Evolutionary conservation across 2,329 filamentous ascomycete genomes (phyloP).

Genomic region (Emergomyces pasteurianus): DNA sequence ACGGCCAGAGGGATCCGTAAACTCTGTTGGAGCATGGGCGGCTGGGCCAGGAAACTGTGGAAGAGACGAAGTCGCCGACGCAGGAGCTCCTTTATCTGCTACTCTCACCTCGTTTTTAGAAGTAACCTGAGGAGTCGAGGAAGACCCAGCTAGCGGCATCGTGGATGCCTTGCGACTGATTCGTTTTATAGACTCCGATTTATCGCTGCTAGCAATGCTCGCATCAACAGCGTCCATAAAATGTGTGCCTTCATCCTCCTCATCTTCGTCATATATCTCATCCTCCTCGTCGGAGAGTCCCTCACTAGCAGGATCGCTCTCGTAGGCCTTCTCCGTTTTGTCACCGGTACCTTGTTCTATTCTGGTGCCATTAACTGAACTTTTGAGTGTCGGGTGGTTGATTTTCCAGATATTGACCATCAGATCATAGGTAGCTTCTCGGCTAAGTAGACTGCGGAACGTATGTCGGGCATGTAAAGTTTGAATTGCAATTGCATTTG

Average conservation of each 20-base stretch:
- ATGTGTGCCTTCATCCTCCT: slow-evolving; percentile 43
- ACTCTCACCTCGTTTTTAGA: slow-evolving; percentile 29
- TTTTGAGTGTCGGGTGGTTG: slow-evolving; percentile 81
- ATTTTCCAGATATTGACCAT: slow-evolving; percentile 98
- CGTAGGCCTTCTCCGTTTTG: slow-evolving; percentile 69
- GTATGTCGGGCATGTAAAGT: slow-evolving; percentile 91
- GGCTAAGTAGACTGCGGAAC: slow-evolving; percentile 87
- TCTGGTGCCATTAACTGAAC: slow-evolving; percentile 77
- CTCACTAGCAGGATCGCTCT: slow-evolving; percentile 61
- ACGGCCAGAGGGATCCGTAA: slow-evolving; percentile 63
- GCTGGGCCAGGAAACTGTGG: slow-evolving; percentile 73
- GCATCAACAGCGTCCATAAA: slow-evolving; percentile 38
- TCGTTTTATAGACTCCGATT: slow-evolving; percentile 36
- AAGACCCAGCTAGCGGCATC: slow-evolving; percentile 22
- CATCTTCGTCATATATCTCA: slow-evolving; percentile 43
- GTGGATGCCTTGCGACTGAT: slow-evolving; percentile 62
- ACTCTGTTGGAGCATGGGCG: slow-evolving; percentile 73
- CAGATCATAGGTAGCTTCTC: slow-evolving; percentile 92
- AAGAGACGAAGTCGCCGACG: slow-evolving; percentile 19
- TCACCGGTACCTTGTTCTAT: slow-evolving; percentile 73
- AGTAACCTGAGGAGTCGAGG: slow-evolving; percentile 24
- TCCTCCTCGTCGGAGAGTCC: slow-evolving; percentile 69
- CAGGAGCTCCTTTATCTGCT: slow-evolving; percentile 36
- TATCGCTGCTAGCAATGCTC: slow-evolving; percentile 44
- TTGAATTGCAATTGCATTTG: slow-evolving; percentile 93